Percentiles rank a stretch among this genome's conserved stretches.
phyloP scores from a whole-genome alignment of 345 rosid genomes.

The Rhodamnia rubescens region DNA sequence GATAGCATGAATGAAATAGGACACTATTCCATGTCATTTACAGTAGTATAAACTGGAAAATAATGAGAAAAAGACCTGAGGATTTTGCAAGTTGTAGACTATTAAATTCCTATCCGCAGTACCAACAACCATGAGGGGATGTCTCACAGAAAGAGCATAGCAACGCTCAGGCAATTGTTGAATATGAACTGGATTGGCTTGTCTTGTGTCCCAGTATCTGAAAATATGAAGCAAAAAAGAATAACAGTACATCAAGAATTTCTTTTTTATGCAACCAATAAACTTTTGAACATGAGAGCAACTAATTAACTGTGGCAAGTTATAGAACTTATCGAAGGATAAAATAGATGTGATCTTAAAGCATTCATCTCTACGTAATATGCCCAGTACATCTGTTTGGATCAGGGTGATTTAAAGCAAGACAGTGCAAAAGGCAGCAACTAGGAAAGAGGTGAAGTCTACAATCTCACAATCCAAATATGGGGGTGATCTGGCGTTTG shows the following conservation, averaged over 20 bases:
- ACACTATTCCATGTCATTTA: background rate
- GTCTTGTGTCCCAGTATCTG: slow-evolving; percentile 96
- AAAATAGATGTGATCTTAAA: background rate
- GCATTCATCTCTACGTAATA: background rate
- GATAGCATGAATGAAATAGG: background rate
- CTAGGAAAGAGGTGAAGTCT: background rate
- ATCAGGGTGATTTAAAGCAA: background rate
- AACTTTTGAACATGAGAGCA: background rate
- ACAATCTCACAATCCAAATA: background rate
- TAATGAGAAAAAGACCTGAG: slow-evolving; percentile 51
- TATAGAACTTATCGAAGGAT: background rate
- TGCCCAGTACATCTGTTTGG: background rate
- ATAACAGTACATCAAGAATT: background rate
- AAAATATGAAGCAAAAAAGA: background rate
- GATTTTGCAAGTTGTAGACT: slow-evolving; percentile 75
- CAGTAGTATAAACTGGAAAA: background rate
- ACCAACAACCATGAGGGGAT: slow-evolving; percentile 95
- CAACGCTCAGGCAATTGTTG: slow-evolving; percentile 97
- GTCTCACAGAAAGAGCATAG: slow-evolving; percentile 66
- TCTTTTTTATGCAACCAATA: background rate
- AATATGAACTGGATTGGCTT: slow-evolving; percentile 73
- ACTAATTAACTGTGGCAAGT: background rate
- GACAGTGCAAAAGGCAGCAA: background rate
- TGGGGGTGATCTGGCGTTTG: background rate
- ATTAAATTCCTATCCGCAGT: slow-evolving; percentile 93